Evolutionary conservation across 1,284 basidiomycete species (phyloP).

Genomic region (Marasmius oreades): DNA sequence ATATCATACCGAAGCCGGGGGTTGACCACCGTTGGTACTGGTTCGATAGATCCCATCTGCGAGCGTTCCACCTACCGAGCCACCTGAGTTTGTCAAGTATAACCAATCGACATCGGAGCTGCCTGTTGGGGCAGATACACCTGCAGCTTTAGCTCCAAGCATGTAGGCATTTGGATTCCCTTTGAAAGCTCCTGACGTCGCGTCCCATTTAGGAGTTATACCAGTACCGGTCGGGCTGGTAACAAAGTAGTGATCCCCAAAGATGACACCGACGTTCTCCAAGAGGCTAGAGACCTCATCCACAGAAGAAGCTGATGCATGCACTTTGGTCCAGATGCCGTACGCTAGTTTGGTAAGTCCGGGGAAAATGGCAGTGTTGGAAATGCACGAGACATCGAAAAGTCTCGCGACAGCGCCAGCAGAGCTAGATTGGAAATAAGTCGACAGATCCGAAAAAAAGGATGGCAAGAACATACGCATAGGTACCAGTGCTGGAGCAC

Average conservation of each 20-base stretch:
- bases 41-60: slow-evolving; percentile 52
- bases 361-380: slow-evolving; percentile 31
- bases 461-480: too few relatives aligned
- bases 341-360: slow-evolving; percentile 39
- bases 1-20: too few relatives aligned
- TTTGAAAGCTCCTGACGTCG: slow-evolving; percentile 33
- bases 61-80: slow-evolving; percentile 44
- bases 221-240: slow-evolving; percentile 40
- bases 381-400: slow-evolving; percentile 56
- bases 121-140: slow-evolving; percentile 43
- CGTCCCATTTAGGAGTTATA: slow-evolving; percentile 55
- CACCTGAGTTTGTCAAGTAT: slow-evolving; percentile 42
- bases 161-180: slow-evolving; percentile 47
- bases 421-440: slow-evolving; percentile 8
- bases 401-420: slow-evolving; percentile 53
- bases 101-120: slow-evolving; percentile 55
- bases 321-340: slow-evolving; percentile 32
- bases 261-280: slow-evolving; percentile 22
- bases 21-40: slow-evolving; percentile 57
- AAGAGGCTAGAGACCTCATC: slow-evolving; percentile 20
- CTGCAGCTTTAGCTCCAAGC: slow-evolving; percentile 39
- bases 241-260: slow-evolving; percentile 59
- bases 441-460: too few relatives aligned
- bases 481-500: too few relatives aligned
- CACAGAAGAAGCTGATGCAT: slow-evolving; percentile 26